Percentiles rank a stretch among this genome's conserved stretches.
These are phyloP conservation scores for Zygotorulaspora mrakii DNA, from an alignment of 1,139 yeast genomes.

Conservation along the genomic window DNA sequence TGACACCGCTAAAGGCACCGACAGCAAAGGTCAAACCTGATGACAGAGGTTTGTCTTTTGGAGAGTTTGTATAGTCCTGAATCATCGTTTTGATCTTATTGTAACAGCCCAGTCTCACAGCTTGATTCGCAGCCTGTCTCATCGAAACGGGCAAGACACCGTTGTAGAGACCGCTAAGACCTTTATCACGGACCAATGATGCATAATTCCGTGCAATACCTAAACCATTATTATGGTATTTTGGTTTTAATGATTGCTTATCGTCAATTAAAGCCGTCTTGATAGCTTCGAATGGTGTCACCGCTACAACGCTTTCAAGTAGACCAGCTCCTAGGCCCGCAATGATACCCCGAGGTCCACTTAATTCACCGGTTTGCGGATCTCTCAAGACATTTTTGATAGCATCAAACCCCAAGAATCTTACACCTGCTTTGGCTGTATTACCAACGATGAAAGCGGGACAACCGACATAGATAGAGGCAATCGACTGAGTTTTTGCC, in stretches of 20 bases:
- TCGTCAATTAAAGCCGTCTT: constrained; percentile 95
- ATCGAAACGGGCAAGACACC: constrained; percentile 90
- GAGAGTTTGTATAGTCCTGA: constrained; percentile 65
- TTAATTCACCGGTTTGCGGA: constrained; percentile 70
- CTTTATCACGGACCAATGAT: constrained; percentile 64
- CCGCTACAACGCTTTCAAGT: constrained; percentile 85
- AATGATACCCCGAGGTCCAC: constrained; percentile 85
- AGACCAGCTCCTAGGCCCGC: constrained; percentile 98
- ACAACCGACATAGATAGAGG: constrained; percentile 89
- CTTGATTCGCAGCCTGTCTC: constrained; percentile 94
- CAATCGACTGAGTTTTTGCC: constrained; percentile 73
- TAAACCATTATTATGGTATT: constrained; percentile 64
- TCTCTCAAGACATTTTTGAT: constrained; percentile 76
- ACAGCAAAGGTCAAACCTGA: constrained; percentile 78
- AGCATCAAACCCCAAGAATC: constrained; percentile 88
- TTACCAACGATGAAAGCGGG: constrained; percentile 96
- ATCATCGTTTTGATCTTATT: constrained; percentile 79
- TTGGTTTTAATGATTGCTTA: constrained; percentile 69
- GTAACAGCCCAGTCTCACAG: constrained; percentile 90
- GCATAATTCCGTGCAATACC: constrained; percentile 42
- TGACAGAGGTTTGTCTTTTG: constrained; percentile 70
- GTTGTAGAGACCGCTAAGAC: constrained; percentile 77
- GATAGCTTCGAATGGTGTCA: constrained; percentile 95
- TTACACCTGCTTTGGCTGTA: constrained; percentile 89
- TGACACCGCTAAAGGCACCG: constrained; percentile 89